Percentiles rank a stretch among this genome's conserved stretches.
Conservation (phyloP, 2,329 filamentous ascomycete species). For the Fusarium mundagurra region DNA sequence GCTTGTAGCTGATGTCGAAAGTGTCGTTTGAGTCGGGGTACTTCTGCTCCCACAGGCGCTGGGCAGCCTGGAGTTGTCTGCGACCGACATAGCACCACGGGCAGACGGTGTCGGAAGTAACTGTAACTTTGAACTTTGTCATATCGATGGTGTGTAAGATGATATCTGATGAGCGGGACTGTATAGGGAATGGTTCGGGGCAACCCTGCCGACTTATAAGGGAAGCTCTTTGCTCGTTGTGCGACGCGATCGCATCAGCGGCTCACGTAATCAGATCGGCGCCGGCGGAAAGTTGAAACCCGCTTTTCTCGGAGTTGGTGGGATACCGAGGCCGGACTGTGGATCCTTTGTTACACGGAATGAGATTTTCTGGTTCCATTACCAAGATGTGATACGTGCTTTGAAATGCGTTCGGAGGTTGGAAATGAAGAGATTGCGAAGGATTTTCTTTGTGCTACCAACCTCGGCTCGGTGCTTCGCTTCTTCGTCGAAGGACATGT, state of each 20-base stretch:
- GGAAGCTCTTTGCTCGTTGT: constrained; percentile 2
- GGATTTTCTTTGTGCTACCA: background rate
- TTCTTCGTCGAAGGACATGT: background rate
- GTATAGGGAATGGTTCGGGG: background rate
- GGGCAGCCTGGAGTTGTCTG: constrained; percentile 57
- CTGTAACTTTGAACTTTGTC: constrained; percentile 62
- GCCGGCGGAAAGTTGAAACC: constrained; percentile 2
- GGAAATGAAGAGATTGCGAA: background rate
- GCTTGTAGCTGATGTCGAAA: constrained; percentile 58
- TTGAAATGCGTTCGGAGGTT: background rate
- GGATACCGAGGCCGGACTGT: constrained; percentile 32
- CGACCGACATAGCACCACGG: constrained; percentile 63
- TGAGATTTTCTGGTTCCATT: background rate
- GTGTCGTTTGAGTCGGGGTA: constrained; percentile 66
- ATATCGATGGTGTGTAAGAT: constrained; percentile 54
- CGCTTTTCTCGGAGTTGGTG: constrained; percentile 17
- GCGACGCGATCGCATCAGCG: constrained; percentile 20
- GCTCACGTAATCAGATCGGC: constrained; percentile 30
- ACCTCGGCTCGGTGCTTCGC: background rate
- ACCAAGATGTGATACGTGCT: constrained; percentile 10
- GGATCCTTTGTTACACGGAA: background rate
- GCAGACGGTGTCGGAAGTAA: constrained; percentile 62
- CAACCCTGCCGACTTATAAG: constrained; percentile 10
- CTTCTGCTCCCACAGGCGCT: constrained; percentile 51
- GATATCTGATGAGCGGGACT: background rate